These are phyloP conservation scores for Candida chauliodis DNA, from an alignment of 805 yeast species.

Conservation along the genomic window DNA sequence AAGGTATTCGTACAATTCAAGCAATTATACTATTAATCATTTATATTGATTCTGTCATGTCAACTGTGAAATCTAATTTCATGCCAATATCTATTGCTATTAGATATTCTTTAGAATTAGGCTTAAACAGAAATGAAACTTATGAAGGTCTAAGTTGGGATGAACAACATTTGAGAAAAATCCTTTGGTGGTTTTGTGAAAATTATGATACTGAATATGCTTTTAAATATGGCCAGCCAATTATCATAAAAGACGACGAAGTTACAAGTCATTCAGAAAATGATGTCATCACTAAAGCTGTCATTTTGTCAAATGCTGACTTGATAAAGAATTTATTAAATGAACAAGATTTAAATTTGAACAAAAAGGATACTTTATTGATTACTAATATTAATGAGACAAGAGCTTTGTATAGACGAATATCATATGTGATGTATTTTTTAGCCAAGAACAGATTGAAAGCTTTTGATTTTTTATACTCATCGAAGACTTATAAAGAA, in stretches of 20 bases:
- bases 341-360: not conserved
- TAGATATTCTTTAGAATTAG: constrained; percentile 38
- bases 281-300: constrained; percentile 11
- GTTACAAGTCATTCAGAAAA: constrained; percentile 22
- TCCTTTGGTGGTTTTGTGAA: constrained; percentile 37
- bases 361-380: constrained; percentile 1
- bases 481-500: not conserved
- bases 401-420: constrained; percentile 4
- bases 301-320: constrained; percentile 1
- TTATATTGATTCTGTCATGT: constrained; percentile 30
- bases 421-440: constrained; percentile 3
- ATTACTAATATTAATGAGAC: constrained; percentile 6
- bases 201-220: constrained; percentile 35
- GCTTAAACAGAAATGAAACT: constrained; percentile 34
- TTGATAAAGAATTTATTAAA: constrained; percentile 3
- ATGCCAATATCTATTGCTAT: constrained; percentile 31
- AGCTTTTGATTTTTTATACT: constrained; percentile 3
- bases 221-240: constrained; percentile 38
- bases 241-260: constrained; percentile 29
- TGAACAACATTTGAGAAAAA: constrained; percentile 22
- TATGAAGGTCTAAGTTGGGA: constrained; percentile 19
- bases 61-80: constrained; percentile 27
- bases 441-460: constrained; percentile 2
- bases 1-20: constrained; percentile 42
- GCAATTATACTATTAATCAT: constrained; percentile 47